Conservation (phyloP, 2,329 filamentous ascomycete genomes). For the Dothiorella sarmentorum region DNA sequence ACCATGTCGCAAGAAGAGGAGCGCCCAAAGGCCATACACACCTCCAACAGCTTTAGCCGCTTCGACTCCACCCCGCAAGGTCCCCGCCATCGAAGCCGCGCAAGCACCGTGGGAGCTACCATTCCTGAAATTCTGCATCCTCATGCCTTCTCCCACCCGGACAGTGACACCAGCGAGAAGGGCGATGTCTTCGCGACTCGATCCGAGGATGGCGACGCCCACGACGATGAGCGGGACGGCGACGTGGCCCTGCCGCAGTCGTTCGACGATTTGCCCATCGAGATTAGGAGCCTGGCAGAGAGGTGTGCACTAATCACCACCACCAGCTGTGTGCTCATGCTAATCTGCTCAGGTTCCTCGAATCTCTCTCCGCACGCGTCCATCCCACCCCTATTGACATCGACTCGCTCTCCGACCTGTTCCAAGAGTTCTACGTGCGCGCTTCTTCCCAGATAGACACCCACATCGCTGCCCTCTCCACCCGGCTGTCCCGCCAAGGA, state of each 20-base stretch:
- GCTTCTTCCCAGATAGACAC: constrained; percentile 81
- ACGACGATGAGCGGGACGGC: constrained; percentile 24
- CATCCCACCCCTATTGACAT: constrained; percentile 80
- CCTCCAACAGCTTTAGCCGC: constrained; percentile 49
- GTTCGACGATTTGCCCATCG: constrained; percentile 87
- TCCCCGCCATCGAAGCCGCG: constrained; percentile 40
- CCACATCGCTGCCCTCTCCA: constrained; percentile 77
- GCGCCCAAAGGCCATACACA: constrained; percentile 37
- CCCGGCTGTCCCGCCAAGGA: constrained; percentile 66
- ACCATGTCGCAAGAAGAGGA: constrained; percentile 27
- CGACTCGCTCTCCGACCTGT: constrained; percentile 77
- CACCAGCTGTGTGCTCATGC: not conserved
- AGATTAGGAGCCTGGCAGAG: constrained; percentile 85
- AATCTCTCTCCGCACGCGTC: constrained; percentile 82
- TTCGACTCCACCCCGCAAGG: constrained; percentile 39
- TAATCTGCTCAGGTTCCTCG: constrained; percentile 67
- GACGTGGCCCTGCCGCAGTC: constrained; percentile 54
- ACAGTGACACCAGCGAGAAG: constrained; percentile 31
- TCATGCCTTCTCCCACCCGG: constrained; percentile 36
- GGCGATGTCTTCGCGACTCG: constrained; percentile 42
- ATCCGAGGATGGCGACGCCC: constrained; percentile 29
- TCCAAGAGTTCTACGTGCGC: constrained; percentile 88
- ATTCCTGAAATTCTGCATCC: constrained; percentile 45
- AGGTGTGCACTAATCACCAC: constrained; percentile 52
- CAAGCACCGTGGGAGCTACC: constrained; percentile 44